phyloP scores from a whole-genome alignment of 2,329 filamentous ascomycete species.

The Aureobasidium namibiae region DNA sequence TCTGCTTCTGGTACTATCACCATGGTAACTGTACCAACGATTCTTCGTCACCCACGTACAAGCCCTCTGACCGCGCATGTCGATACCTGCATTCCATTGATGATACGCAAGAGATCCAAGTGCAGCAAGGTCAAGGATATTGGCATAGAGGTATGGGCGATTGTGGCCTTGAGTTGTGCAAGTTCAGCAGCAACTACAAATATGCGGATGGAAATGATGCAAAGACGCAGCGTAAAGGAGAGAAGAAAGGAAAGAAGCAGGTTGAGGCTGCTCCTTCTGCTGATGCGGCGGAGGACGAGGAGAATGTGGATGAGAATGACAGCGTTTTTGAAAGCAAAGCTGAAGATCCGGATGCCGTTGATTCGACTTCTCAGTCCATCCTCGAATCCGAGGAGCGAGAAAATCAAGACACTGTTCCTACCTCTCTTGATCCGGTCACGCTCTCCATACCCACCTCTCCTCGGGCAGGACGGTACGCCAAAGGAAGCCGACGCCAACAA shows the following conservation, averaged over 20 bases:
- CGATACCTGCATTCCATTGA: background rate
- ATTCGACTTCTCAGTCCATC: no score
- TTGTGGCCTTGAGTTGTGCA: background rate
- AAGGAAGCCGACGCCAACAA: background rate
- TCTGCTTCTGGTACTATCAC: slow-evolving; percentile 1
- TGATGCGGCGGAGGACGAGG: background rate
- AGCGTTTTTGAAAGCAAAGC: no score
- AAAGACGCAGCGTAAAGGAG: background rate
- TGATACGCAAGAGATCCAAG: background rate
- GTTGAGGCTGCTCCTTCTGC: background rate
- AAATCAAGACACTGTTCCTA: no score
- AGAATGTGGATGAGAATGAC: no score
- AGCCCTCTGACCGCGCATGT: background rate
- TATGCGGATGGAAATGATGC: no score
- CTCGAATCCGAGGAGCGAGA: no score
- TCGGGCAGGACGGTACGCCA: background rate
- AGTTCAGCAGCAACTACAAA: background rate
- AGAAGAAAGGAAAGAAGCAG: background rate
- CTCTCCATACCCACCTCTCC: background rate
- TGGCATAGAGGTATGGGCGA: background rate
- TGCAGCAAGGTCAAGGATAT: background rate
- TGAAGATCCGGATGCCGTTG: no score
- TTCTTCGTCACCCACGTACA: background rate
- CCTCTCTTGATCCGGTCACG: no score
- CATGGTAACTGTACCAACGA: background rate